phyloP scores from a whole-genome alignment of 2,329 filamentous ascomycete genomes.

The Neofusicoccum laricinum region DNA sequence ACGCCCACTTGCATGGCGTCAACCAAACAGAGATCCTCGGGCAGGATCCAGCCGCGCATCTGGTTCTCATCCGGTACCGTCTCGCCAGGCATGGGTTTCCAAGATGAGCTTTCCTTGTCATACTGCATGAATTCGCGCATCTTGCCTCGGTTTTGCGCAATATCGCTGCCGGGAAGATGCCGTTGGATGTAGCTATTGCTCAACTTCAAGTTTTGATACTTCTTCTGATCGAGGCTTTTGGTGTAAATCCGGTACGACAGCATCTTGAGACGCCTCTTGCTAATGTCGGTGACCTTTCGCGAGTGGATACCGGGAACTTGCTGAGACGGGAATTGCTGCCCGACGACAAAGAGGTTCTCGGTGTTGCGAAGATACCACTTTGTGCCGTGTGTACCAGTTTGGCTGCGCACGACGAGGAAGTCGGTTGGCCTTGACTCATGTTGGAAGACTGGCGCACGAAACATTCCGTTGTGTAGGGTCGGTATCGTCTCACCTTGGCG shows the following conservation, averaged over 20 bases:
- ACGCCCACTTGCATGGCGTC: slow-evolving; percentile 96
- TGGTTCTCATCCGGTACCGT: slow-evolving; percentile 74
- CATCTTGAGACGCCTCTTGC: slow-evolving; percentile 96
- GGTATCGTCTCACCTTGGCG: slow-evolving; percentile 87
- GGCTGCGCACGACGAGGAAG: slow-evolving; percentile 81
- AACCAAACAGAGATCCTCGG: slow-evolving; percentile 90
- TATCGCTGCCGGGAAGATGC: slow-evolving; percentile 88
- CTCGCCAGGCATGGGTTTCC: slow-evolving; percentile 69
- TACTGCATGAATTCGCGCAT: slow-evolving; percentile 95
- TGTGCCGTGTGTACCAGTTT: slow-evolving; percentile 73
- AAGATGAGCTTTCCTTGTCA: slow-evolving; percentile 82
- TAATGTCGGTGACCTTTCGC: slow-evolving; percentile 91
- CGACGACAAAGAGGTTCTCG: slow-evolving; percentile 86
- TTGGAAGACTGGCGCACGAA: slow-evolving; percentile 87
- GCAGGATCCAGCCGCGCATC: slow-evolving; percentile 85
- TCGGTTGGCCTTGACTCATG: slow-evolving; percentile 76
- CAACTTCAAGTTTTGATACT: slow-evolving; percentile 67
- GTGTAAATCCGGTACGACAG: slow-evolving; percentile 85
- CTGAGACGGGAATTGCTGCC: slow-evolving; percentile 86
- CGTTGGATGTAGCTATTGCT: slow-evolving; percentile 61
- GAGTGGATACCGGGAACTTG: slow-evolving; percentile 94
- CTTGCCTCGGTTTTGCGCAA: slow-evolving; percentile 94
- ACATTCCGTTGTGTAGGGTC: slow-evolving; percentile 93
- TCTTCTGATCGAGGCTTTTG: slow-evolving; percentile 66
- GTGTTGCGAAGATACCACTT: slow-evolving; percentile 84